These are phyloP conservation scores for Termitomyces sp. DNA, from an alignment of 768 basidiomycete genomes.

Conservation along the genomic window DNA sequence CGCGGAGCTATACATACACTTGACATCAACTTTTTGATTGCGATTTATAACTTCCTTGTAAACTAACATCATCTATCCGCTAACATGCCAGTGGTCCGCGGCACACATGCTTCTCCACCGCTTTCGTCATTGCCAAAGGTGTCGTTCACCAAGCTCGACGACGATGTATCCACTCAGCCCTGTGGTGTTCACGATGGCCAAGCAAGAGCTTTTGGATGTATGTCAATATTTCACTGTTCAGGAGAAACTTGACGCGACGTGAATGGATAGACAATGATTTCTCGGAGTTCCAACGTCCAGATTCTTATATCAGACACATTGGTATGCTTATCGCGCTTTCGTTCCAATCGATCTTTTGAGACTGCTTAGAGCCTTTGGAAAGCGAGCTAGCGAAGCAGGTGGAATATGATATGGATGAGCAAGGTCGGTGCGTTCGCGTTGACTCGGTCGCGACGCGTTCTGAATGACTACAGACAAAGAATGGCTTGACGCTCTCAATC, in stretches of 20 bases:
- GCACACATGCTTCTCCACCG: slow-evolving; percentile 11
- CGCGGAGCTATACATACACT: not conserved
- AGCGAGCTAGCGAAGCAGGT: slow-evolving; percentile 89
- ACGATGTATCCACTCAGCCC: slow-evolving; percentile 55
- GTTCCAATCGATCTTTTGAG: slow-evolving; percentile 1
- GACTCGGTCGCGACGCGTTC: not conserved
- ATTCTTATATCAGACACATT: slow-evolving; percentile 88
- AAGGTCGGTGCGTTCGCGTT: slow-evolving; percentile 49
- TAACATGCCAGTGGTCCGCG: slow-evolving; percentile 13
- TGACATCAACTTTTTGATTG: not conserved
- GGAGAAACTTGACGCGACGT: not conserved
- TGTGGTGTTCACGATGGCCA: slow-evolving; percentile 60
- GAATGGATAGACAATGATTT: slow-evolving; percentile 44
- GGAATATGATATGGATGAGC: slow-evolving; percentile 99
- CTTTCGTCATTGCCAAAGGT: slow-evolving; percentile 50
- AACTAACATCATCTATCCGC: not conserved
- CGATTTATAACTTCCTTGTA: slow-evolving; percentile 1
- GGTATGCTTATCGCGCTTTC: slow-evolving; percentile 39
- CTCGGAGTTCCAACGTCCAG: slow-evolving; percentile 68
- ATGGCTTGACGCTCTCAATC: slow-evolving; percentile 87
- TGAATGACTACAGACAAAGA: slow-evolving; percentile 63
- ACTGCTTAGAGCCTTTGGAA: slow-evolving; percentile 78
- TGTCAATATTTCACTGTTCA: slow-evolving; percentile 21
- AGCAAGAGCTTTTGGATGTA: slow-evolving; percentile 71
- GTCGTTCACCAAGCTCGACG: slow-evolving; percentile 61